Evolutionary conservation across 1,139 yeast species (phyloP), one percentile per base, ranked within the genome.

Genomic region (Kodamaea anthophila): DNA sequence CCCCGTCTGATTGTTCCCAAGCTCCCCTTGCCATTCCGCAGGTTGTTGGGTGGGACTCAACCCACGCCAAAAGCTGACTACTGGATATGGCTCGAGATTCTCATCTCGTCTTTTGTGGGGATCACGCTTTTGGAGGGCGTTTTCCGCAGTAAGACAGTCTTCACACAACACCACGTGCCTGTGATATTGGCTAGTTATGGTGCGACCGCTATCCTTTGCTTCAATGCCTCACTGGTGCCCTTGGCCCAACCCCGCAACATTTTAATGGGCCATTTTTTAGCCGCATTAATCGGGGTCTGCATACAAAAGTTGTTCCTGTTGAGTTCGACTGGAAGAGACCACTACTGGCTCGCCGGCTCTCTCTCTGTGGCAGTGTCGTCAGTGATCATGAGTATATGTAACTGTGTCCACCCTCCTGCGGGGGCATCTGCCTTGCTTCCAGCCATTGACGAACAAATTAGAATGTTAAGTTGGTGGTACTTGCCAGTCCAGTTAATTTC

Each of bases 341-440:
- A 74, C 46, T 61, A 72, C 39, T 79, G 81, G 73, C 59, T 77
- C 4, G 66, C 73, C 13, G 86, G 80, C 1, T 80, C 83, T 0
- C 49, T 79, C 20, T 60, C 78, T 31, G 81, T 77, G 5, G 81
- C 68, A 0, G 43, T 75, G 2, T 47, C 80, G 1, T 70, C 80
- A 7, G 75, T 72, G 7, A 51, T 58, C 9, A 77, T 78, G 84
- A 54, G 72, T n/a, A 42, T 77, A 0, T 51, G 65, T 5, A 75
- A 75, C 41, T 70, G 78, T 35, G 70, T 77, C 1, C 87, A 79
- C 50, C 87, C 87, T 0, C 87, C 87, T 0, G 80, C 82, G 1
- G 87, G 87, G 2, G 86, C 87, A 1, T 69, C 81, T 9, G 85
- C 87, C 0, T 48, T 79, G 15, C 51, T 79, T 6, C 84, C 86